These are phyloP conservation scores for Coniella lustricola DNA, from an alignment of 2,329 filamentous ascomycete species.

Conservation along the genomic window DNA sequence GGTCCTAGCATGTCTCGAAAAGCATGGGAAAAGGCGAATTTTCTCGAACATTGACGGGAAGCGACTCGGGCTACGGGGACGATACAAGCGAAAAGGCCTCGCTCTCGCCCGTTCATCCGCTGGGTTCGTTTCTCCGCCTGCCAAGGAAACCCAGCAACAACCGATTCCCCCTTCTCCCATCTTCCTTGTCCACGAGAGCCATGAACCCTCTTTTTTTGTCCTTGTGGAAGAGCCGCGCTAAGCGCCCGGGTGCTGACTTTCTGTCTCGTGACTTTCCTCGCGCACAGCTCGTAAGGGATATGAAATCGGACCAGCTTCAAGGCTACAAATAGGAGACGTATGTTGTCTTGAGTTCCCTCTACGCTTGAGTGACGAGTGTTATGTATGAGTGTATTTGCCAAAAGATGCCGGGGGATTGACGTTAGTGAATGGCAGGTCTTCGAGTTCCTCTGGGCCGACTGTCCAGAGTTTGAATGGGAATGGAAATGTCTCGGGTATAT, in stretches of 20 bases:
- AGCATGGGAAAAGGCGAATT: constrained; percentile 30
- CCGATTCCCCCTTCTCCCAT: not conserved
- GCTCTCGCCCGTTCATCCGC: constrained; percentile 25
- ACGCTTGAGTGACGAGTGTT: no score
- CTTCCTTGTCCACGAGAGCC: not conserved
- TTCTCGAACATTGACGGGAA: constrained; percentile 25
- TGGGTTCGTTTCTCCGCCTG: constrained; percentile 21
- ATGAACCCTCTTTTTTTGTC: not conserved
- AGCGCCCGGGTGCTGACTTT: constrained; percentile 6
- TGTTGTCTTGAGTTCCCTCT: constrained; percentile 18
- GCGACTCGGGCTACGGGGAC: constrained; percentile 30
- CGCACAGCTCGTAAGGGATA: constrained; percentile 28
- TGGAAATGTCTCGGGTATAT: constrained; percentile 32
- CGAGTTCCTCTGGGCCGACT: constrained; percentile 32
- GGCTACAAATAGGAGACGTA: constrained; percentile 30
- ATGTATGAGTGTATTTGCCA: no score
- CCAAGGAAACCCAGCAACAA: no score
- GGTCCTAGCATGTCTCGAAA: constrained; percentile 20
- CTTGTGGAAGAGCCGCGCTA: not conserved
- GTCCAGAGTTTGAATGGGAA: constrained; percentile 30
- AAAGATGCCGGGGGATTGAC: not conserved
- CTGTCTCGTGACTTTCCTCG: not conserved
- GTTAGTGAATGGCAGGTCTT: constrained; percentile 23
- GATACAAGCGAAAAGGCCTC: constrained; percentile 25
- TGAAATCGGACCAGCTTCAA: constrained; percentile 27